phyloP scores from a whole-genome alignment of 1,139 yeast genomes.

The Geotrichum klebahnii region DNA sequence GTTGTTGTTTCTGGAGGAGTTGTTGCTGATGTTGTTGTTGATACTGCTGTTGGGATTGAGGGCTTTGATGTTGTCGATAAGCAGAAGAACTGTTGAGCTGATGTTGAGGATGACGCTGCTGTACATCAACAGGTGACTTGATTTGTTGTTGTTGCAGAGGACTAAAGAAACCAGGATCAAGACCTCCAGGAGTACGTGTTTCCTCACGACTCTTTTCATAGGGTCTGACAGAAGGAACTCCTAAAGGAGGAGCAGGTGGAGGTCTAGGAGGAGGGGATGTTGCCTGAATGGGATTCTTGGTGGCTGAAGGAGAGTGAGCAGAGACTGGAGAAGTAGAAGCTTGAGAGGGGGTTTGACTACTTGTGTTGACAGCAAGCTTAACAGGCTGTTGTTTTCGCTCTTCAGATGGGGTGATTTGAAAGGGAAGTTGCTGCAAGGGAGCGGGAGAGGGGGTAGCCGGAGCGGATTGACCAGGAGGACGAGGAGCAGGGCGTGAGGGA shows the following conservation, averaged over 20 bases:
- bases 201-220: constrained; percentile 21
- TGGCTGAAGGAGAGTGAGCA: constrained; percentile 1
- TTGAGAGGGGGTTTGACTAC: background rate
- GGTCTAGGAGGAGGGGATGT: constrained; percentile 42
- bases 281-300: constrained; percentile 20
- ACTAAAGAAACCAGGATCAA: constrained; percentile 19
- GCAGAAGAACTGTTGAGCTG: constrained; percentile 17
- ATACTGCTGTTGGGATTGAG: constrained; percentile 23
- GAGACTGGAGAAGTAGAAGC: constrained; percentile 10
- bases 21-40: constrained; percentile 23
- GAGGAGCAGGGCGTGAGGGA: constrained; percentile 69
- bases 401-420: constrained; percentile 5
- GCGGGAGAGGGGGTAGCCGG: constrained; percentile 2
- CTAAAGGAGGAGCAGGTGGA: constrained; percentile 44
- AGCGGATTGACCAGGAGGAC: constrained; percentile 38
- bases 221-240: constrained; percentile 38
- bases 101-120: constrained; percentile 17
- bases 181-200: constrained; percentile 14
- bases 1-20: constrained; percentile 21
- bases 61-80: constrained; percentile 23
- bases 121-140: constrained; percentile 6
- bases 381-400: constrained; percentile 11
- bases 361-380: constrained; percentile 15
- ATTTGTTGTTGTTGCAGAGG: constrained; percentile 23
- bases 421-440: background rate